A percentile compares a stretch with the other conserved stretches of the same genome.
Evolutionary conservation across 164 flowering plant species (phyloP).

Genomic region (Umbilicus rupestris): DNA sequence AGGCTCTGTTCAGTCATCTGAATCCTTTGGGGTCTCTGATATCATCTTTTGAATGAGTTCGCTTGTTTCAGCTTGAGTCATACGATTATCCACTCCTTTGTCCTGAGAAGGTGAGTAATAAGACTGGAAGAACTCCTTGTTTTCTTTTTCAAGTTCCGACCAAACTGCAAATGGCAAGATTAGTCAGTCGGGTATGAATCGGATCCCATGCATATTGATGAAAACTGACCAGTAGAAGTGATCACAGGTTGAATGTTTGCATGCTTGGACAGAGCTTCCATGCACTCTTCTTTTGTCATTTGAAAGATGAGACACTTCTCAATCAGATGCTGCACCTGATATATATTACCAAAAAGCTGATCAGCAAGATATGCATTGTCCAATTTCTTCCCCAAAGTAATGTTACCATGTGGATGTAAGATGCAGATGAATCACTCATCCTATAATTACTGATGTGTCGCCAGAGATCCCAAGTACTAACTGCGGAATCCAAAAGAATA

Average conservation of each 20-base stretch:
- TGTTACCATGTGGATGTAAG: conserved; percentile 48
- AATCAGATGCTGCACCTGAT: conserved; percentile 79
- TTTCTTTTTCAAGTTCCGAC: conserved; percentile 87
- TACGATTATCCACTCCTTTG: conserved; percentile 25
- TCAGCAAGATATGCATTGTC: neutral
- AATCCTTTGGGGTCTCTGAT: conserved; percentile 27
- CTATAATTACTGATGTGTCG: neutral
- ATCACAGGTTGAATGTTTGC: conserved; percentile 77
- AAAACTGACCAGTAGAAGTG: conserved; percentile 63
- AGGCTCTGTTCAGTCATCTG: conserved; percentile 19
- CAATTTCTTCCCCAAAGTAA: neutral
- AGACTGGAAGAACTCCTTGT: conserved; percentile 72
- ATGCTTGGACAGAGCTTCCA: conserved; percentile 30
- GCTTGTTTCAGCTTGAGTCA: conserved; percentile 41
- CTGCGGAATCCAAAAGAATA: conserved; percentile 1
- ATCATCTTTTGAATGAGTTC: conserved; percentile 48
- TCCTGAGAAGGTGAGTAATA: conserved; percentile 36
- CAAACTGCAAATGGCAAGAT: conserved; percentile 40
- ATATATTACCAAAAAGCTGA: neutral
- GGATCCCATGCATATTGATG: too few relatives aligned
- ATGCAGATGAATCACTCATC: conserved; percentile 34
- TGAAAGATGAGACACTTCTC: conserved; percentile 75
- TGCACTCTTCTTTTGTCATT: conserved; percentile 82
- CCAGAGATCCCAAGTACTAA: too few relatives aligned
- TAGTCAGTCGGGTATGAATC: too few relatives aligned